These are phyloP conservation scores for Nigrospora sphaerica DNA, from an alignment of 2,329 filamentous ascomycete genomes.

Conservation along the genomic window DNA sequence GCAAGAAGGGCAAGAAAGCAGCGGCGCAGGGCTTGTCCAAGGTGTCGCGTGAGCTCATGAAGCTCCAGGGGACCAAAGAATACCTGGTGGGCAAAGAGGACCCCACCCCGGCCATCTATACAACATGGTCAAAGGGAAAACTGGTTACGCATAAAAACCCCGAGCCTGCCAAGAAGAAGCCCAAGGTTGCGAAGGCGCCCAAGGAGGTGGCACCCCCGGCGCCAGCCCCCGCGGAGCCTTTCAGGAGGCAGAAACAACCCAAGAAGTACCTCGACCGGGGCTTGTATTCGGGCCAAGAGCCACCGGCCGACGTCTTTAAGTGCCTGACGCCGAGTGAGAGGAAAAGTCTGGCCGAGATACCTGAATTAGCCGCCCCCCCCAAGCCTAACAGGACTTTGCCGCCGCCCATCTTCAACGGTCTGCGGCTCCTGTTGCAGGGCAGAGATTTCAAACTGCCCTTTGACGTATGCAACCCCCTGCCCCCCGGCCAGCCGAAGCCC, in stretches of 20 bases:
- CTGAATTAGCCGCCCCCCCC: conserved; percentile 35
- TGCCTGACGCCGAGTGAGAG: conserved; percentile 44
- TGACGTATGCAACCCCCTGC: conserved; percentile 81
- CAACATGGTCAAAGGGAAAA: conserved; percentile 60
- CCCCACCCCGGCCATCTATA: conserved; percentile 47
- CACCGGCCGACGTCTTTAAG: conserved; percentile 37
- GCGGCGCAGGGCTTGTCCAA: conserved; percentile 39
- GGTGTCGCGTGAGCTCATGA: conserved; percentile 49
- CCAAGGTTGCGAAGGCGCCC: conserved; percentile 16
- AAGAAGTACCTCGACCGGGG: conserved; percentile 81
- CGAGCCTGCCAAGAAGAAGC: conserved; percentile 28
- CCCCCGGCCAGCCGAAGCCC: conserved; percentile 80
- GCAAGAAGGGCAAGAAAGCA: conserved; percentile 53
- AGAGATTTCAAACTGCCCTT: conserved; percentile 85
- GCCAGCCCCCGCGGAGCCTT: conserved; percentile 25
- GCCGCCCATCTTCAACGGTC: conserved; percentile 70
- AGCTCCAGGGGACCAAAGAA: conserved; percentile 57
- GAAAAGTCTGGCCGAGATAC: conserved; percentile 40
- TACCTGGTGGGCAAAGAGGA: conserved; percentile 45
- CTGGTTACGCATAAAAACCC: conserved; percentile 37
- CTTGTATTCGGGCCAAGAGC: conserved; percentile 76
- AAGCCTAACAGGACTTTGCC: conserved; percentile 57
- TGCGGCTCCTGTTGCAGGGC: conserved; percentile 62
- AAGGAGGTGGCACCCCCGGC: conserved; percentile 28
- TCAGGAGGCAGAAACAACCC: conserved; percentile 35